Evolutionary conservation across 352 stramenopile species (phyloP).

Genomic region (Blastocystis sp.): DNA sequence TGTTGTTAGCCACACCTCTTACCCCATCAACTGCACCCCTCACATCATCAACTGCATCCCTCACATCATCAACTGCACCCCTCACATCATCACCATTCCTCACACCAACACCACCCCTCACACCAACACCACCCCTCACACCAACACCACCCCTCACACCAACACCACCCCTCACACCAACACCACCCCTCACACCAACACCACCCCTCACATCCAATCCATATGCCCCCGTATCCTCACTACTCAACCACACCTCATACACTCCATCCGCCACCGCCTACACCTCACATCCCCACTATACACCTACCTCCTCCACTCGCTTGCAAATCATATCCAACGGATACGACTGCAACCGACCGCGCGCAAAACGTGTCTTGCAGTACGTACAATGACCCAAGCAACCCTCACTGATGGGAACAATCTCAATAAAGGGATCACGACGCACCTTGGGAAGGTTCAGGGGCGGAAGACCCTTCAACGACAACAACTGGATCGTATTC

Average conservation of each 20-base stretch:
- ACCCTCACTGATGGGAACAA: slow-evolving; percentile 77
- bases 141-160: slow-evolving; percentile 68
- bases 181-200: too few relatives aligned
- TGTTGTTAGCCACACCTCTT: too few relatives aligned
- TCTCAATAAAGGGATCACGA: slow-evolving; percentile 79
- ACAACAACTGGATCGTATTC: slow-evolving; percentile 73
- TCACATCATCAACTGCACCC: too few relatives aligned
- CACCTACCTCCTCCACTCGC: slow-evolving; percentile 64
- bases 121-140: slow-evolving; percentile 67
- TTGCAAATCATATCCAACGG: slow-evolving; percentile 69
- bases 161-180: too few relatives aligned
- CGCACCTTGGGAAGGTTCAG: slow-evolving; percentile 80
- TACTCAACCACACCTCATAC: slow-evolving; percentile 79
- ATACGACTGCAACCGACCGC: slow-evolving; percentile 78
- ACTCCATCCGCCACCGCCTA: slow-evolving; percentile 65
- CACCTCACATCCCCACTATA: slow-evolving; percentile 58
- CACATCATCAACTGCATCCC: too few relatives aligned
- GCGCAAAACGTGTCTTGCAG: slow-evolving; percentile 79
- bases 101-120: background rate
- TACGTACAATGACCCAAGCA: slow-evolving; percentile 81
- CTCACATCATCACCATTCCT: too few relatives aligned
- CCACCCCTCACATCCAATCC: slow-evolving; percentile 76
- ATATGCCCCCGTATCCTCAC: slow-evolving; percentile 80
- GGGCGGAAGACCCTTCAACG: slow-evolving; percentile 70
- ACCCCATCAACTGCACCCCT: too few relatives aligned